These are phyloP conservation scores for Hypoxylon sp. DNA, from an alignment of 2,329 filamentous ascomycete genomes.

Conservation along the genomic window DNA sequence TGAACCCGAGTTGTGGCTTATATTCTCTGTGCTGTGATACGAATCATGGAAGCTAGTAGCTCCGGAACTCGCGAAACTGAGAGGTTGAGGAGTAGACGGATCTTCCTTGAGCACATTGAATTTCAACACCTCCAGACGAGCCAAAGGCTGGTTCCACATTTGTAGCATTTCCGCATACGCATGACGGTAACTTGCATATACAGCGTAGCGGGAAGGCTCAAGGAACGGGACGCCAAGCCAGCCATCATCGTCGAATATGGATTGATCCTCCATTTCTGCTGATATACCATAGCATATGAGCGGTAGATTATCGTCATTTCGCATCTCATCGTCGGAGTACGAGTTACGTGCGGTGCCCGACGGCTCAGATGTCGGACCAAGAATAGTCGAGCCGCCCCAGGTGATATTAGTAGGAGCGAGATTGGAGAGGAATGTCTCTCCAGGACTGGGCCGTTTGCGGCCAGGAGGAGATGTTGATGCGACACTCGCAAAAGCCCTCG, in stretches of 20 bases:
- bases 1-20: slow-evolving; percentile 52
- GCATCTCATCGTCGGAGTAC: slow-evolving; percentile 66
- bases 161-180: slow-evolving; percentile 77
- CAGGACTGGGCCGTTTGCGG: slow-evolving; percentile 70
- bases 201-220: slow-evolving; percentile 60
- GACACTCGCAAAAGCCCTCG: slow-evolving; percentile 58
- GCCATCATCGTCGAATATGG: slow-evolving; percentile 76
- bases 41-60: slow-evolving; percentile 55
- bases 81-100: slow-evolving; percentile 47
- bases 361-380: slow-evolving; percentile 58
- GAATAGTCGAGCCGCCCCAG: slow-evolving; percentile 62
- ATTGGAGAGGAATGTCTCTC: slow-evolving; percentile 69
- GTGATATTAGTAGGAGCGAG: slow-evolving; percentile 66
- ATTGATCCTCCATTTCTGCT: slow-evolving; percentile 70
- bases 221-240: slow-evolving; percentile 72
- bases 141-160: slow-evolving; percentile 73
- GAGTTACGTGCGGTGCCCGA: slow-evolving; percentile 64
- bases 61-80: slow-evolving; percentile 42
- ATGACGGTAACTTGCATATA: slow-evolving; percentile 72
- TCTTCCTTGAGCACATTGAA: slow-evolving; percentile 73
- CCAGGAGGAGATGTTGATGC: slow-evolving; percentile 58
- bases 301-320: slow-evolving; percentile 60
- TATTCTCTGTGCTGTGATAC: slow-evolving; percentile 51
- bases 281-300: slow-evolving; percentile 65
- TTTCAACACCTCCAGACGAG: slow-evolving; percentile 75